Evolutionary conservation across 83 land plant species (phyloP), one percentile per base, ranked within the genome.

Genomic region (Thuja plicata): DNA sequence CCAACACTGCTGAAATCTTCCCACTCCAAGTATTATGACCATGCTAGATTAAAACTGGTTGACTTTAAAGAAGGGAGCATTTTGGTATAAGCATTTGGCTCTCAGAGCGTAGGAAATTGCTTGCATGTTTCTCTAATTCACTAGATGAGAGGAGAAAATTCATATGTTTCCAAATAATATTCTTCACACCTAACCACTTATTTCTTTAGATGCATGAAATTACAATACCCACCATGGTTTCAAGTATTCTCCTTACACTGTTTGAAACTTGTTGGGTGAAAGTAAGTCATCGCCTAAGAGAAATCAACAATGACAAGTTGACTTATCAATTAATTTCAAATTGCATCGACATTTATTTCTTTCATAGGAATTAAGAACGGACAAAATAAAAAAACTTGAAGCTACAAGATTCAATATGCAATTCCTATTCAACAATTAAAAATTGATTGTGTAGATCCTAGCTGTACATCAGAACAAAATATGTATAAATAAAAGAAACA

Each of bases 181-280:
- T 48, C 94, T 86, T 77, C 95, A 89, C 78, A 94, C 34, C n/a
- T 94, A 94, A 87, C 95, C 90, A 52, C 93, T 89, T 34, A 92
- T 77, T n/a, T 90, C 86, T 93, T 93, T 82, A 93, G 52, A 91
- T 94, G 95, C 95, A 94, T 94, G 87, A 94, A 94, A 87, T 94
- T 94, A 88, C 95, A 94, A 66, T 94, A 94, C 11, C 95, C 95
- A 76, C 95, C 95, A 37, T 94, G 91, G 87, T 91, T 93, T 87
- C 95, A 94, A 16, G 93, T 94, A 87, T 94, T 94, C 87, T 94
- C 95, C 79, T 94, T 94, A 89, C 93, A 94, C 85, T 94, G 95
- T 60, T 94, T 86, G 79, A 94, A 94, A 46, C 94, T 94, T 46
- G 95, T 94, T 88, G n/a, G n/a, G 15, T 94, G 94, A 54, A 94